A percentile compares a stretch with the other conserved stretches of the same genome.
phyloP scores from a whole-genome alignment of 2,329 filamentous ascomycete genomes.

The Calonectria leucothoes region DNA sequence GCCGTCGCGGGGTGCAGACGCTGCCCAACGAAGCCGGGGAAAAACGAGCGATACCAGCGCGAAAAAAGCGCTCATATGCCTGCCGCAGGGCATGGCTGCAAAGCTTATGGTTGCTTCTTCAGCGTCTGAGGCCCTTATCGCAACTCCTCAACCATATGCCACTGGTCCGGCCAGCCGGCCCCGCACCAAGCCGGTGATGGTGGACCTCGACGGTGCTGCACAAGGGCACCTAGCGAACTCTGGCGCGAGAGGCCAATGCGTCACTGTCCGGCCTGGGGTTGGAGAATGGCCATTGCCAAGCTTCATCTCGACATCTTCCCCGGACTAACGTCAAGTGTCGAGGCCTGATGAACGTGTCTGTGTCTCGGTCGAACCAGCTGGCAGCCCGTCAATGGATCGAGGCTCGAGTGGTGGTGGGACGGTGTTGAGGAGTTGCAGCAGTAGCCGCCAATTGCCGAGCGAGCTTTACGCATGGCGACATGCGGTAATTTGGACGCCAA shows the following conservation, averaged over 20 bases:
- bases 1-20: background rate
- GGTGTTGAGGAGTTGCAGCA: constrained; percentile 1
- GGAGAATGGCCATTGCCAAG: background rate
- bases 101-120: background rate
- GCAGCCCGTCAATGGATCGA: constrained; percentile 12
- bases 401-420: constrained; percentile 14
- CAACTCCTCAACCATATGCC: background rate
- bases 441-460: constrained; percentile 27
- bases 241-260: background rate
- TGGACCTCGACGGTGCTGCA: constrained; percentile 10
- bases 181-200: constrained; percentile 11
- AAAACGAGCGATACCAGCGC: background rate
- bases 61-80: background rate
- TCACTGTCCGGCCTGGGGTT: background rate
- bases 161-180: constrained; percentile 10
- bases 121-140: constrained; percentile 11
- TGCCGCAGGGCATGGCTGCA: background rate
- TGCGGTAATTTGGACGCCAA: background rate
- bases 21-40: constrained; percentile 13
- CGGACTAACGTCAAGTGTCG: background rate
- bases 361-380: background rate
- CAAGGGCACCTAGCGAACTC: constrained; percentile 3
- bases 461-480: constrained; percentile 4
- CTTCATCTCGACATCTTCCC: background rate
- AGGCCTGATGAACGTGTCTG: background rate